Base-by-base conservation (phyloP, 768 basidiomycete species). In the Fomitopsis pulvina region DNA sequence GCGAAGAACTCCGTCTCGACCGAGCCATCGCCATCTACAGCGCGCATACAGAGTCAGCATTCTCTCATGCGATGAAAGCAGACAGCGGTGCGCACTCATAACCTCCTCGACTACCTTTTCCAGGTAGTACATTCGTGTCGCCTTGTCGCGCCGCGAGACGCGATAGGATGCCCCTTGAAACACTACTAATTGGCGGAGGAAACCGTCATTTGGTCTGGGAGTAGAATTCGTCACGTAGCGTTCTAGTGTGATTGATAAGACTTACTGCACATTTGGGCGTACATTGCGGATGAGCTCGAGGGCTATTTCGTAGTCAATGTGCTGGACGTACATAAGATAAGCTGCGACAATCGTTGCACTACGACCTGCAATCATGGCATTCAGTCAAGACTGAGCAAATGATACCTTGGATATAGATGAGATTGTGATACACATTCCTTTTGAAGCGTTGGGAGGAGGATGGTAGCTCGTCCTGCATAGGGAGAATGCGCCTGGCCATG, bases 281-380 rank as follows among this genome's bases (percentile, higher is more conserved):
- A 74, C 78, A 49, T 76, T 67, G 48, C 73, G 72, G 53, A 95
- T 83, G 54, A 86, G 68, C 21, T 81, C 77, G 11, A 96, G 66
- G 4, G 93, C 92, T 20, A 72, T 67, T 10, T 76, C 68, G 0
- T 76, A 70, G 51, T 83, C 78, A 2, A 81, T 41, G 14, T 80
- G 73, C 54, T 74, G 71, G 3, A 78, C 76, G 58, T 85, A 79
- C 89, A 96, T 94, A 40, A 96, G 70, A 60, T 92, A 96, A 3
- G 92, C 93, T 2, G 90, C 83, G 6, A 87, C 85, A 41, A 95
- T 82, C 2, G 89, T 86, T 6, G 85, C 82, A 55, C 90, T 92
- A 21, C 93, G 80, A 60, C 87, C 87, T 91, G 53, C 20, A 38
- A 21, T 34, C 12, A 44, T 54, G 43, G 43, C 10, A 39, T 9